Evolutionary conservation across 2,329 filamentous ascomycete genomes (phyloP).

Genomic region (Xylaria sp.): DNA sequence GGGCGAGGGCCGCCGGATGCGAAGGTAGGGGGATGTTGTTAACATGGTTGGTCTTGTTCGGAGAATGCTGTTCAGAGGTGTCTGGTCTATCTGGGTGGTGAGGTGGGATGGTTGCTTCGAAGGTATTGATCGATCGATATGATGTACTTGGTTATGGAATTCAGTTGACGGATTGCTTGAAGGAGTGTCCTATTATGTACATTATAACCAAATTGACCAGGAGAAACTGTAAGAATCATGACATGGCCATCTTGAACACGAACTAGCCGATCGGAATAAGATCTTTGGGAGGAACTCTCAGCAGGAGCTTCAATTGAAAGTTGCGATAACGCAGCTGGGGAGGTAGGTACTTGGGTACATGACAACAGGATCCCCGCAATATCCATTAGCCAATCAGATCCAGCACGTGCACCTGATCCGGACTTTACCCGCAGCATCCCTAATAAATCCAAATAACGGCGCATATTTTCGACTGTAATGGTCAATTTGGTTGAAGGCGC

Average conservation of each 20-base stretch:
- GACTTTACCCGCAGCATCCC: constrained; percentile 4
- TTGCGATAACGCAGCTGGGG: background rate
- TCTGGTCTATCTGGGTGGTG: background rate
- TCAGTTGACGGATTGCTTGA: background rate
- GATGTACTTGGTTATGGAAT: background rate
- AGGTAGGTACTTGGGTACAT: background rate
- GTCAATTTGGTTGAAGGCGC: constrained; percentile 67
- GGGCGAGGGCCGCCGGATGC: constrained; percentile 76
- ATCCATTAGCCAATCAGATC: background rate
- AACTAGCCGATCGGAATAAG: background rate
- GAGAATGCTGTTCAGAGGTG: background rate
- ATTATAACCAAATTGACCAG: background rate
- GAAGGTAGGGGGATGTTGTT: constrained; percentile 67
- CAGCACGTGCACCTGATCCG: background rate
- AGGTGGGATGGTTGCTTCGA: background rate
- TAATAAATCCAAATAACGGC: constrained; percentile 29
- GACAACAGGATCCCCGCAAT: background rate
- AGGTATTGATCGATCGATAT: background rate
- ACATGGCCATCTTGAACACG: background rate
- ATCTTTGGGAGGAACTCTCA: background rate
- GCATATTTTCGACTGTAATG: constrained; percentile 65
- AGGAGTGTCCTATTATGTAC: background rate
- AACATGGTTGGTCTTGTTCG: constrained; percentile 57
- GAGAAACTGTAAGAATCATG: background rate
- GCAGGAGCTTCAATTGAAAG: background rate